Evolutionary conservation across 2,329 filamentous ascomycete genomes (phyloP).

Genomic region (Calonectria crousiana): DNA sequence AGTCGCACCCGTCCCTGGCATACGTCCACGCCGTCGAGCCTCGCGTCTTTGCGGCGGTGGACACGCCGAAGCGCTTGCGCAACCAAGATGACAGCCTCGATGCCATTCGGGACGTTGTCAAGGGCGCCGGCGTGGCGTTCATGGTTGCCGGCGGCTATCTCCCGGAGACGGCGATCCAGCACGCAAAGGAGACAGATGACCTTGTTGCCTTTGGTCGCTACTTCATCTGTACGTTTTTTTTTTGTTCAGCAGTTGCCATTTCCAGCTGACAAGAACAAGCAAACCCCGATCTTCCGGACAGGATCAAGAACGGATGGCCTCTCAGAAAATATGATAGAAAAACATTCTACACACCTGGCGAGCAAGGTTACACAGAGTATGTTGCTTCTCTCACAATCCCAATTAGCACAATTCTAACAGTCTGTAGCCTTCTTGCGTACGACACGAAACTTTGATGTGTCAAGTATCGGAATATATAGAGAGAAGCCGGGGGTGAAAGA

Average conservation of each 20-base stretch:
- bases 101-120: constrained; percentile 49
- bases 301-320: constrained; percentile 41
- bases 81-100: constrained; percentile 51
- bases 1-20: constrained; percentile 67
- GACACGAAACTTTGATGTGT: constrained; percentile 20
- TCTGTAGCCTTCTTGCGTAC: constrained; percentile 32
- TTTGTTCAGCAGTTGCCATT: background rate
- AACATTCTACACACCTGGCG: constrained; percentile 35
- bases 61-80: constrained; percentile 41
- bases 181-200: constrained; percentile 49
- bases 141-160: constrained; percentile 52
- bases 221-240: constrained; percentile 42
- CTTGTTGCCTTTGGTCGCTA: constrained; percentile 50
- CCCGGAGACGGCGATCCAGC: constrained; percentile 42
- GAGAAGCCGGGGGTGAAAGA: background rate
- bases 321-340: constrained; percentile 37
- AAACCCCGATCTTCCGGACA: constrained; percentile 40
- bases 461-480: background rate
- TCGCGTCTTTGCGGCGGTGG: constrained; percentile 58
- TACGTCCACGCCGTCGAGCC: constrained; percentile 74
- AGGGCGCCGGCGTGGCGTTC: constrained; percentile 40
- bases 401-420: constrained; percentile 9
- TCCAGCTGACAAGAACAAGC: constrained; percentile 29
- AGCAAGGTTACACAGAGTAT: constrained; percentile 40
- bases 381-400: background rate